Evolutionary conservation across 495 filamentous ascomycete genomes (phyloP), one percentile per base, ranked within the genome.

Genomic region (Trichoderma reesei): DNA sequence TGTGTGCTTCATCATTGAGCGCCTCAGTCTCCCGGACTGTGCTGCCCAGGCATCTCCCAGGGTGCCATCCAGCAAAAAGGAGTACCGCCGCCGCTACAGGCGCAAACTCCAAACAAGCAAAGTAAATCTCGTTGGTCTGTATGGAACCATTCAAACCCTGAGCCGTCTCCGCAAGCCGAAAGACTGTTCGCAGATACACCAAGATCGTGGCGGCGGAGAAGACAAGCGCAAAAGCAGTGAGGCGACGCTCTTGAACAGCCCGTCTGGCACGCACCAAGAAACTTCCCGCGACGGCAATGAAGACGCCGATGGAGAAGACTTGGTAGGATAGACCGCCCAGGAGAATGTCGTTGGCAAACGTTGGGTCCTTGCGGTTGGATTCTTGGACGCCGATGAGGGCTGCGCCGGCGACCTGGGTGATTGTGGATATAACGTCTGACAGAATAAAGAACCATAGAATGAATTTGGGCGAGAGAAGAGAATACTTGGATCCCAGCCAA

Each of bases 131-230:
- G 67, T 79, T 73, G 0, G 74, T 73, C 41, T 70, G 73, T 61
- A 83, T 66, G 37, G 74, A 70, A n/a, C 76, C 73, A 46, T 69
- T 68, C 0, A 85, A 67, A 0, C 83, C 81, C 68, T 84, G 68
- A 0, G 79, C 75, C 2, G 81, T 83, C 72, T 85, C 82, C 7
- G 80, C 81, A 48, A 86, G 70, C 65, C 83, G 73, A 64, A 85
- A 85, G 36, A 71, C 71, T 3, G 80, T 84, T 26, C 83, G 67
- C 65, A 85, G 61, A 69, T 80, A 84, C 2, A 86, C 70, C 65
- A 83, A 70, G 34, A 84, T 34, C 3, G 78, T 78, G 14, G 78
- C 75, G 5, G 71, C 60, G 3, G 73, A 65, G 38, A 83, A 74
- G 20, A 73, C 74, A 39, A 67, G 65, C 44, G 75, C 63, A 62